Evolutionary conservation across 2,329 filamentous ascomycete species (phyloP).

Genomic region (Thelonectria olida): DNA sequence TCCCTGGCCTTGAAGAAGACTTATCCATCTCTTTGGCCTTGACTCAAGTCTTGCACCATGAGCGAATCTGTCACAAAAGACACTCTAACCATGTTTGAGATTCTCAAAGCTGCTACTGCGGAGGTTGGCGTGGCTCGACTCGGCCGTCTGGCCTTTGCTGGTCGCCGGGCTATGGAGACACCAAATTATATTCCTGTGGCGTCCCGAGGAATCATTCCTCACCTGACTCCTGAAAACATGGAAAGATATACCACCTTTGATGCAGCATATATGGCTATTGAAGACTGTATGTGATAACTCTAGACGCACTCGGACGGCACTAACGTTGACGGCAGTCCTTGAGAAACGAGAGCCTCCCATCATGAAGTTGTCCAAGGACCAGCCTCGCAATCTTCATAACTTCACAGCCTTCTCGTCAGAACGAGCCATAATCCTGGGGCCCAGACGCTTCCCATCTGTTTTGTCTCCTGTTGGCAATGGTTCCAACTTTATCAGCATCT

Average conservation of each 20-base stretch:
- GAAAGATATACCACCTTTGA: slow-evolving; percentile 69
- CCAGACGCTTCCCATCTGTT: slow-evolving; percentile 81
- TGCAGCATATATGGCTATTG: slow-evolving; percentile 82
- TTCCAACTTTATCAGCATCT: slow-evolving; percentile 75
- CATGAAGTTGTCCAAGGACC: slow-evolving; percentile 50
- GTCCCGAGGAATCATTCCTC: slow-evolving; percentile 86
- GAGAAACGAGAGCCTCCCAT: slow-evolving; percentile 63
- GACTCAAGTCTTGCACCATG: slow-evolving; percentile 41
- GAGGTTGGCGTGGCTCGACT: slow-evolving; percentile 66
- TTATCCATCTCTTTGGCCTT: neutral
- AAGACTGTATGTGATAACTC: slow-evolving; percentile 79
- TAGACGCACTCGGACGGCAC: neutral
- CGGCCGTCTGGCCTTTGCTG: slow-evolving; percentile 71
- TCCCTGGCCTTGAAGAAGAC: neutral
- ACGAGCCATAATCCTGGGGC: slow-evolving; percentile 75
- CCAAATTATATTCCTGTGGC: slow-evolving; percentile 83
- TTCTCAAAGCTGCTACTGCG: slow-evolving; percentile 53
- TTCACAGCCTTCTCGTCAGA: slow-evolving; percentile 79
- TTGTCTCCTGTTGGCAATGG: slow-evolving; percentile 76
- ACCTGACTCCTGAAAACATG: slow-evolving; percentile 88
- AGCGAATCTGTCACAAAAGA: slow-evolving; percentile 31
- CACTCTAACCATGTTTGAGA: slow-evolving; percentile 51
- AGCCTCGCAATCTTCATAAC: slow-evolving; percentile 70
- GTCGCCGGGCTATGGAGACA: slow-evolving; percentile 75
- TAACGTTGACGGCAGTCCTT: slow-evolving; percentile 56